Percentiles rank a stretch among this genome's conserved stretches.
phyloP scores from a whole-genome alignment of 495 filamentous ascomycete genomes.

The Penicillium fimorum region DNA sequence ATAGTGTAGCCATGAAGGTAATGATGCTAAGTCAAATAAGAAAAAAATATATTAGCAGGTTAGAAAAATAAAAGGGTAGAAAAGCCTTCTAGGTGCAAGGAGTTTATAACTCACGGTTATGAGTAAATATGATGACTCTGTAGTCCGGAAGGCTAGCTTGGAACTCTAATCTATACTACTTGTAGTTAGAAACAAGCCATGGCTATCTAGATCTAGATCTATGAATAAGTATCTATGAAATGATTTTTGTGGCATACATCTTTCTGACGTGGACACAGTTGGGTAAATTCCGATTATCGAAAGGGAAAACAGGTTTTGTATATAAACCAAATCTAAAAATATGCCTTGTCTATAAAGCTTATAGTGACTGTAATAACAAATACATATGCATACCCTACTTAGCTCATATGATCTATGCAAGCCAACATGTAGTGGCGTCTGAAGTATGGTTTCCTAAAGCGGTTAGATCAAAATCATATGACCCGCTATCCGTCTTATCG shows the following conservation, averaged over 20 bases:
- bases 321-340: background rate
- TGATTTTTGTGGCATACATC: background rate
- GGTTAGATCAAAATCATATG: conserved; percentile 9
- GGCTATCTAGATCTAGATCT: background rate
- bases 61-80: background rate
- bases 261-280: background rate
- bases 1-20: background rate
- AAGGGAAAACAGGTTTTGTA: background rate
- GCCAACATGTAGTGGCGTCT: background rate
- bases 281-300: background rate
- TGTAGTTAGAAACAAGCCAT: background rate
- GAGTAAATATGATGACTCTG: background rate
- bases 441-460: conserved; percentile 10
- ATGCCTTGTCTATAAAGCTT: background rate
- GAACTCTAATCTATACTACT: background rate
- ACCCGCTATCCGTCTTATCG: conserved; percentile 13
- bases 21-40: background rate
- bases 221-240: background rate
- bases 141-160: background rate
- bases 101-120: background rate
- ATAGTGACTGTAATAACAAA: background rate
- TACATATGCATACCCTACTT: background rate
- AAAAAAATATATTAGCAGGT: background rate
- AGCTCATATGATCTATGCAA: background rate
- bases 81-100: background rate